Conservation (phyloP, 2,329 filamentous ascomycete species). For the Aspergillus sojae region DNA sequence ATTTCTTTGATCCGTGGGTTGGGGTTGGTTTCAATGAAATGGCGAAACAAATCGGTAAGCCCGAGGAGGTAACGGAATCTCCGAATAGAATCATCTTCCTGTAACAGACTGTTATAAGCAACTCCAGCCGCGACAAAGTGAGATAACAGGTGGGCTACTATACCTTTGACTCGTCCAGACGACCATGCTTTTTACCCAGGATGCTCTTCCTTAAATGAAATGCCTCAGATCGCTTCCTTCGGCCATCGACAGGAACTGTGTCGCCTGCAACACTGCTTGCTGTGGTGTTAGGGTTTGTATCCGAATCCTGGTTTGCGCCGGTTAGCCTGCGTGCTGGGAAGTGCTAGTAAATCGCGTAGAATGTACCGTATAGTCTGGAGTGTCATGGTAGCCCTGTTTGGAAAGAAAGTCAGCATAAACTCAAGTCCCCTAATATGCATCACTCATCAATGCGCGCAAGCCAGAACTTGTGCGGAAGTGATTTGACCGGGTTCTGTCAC, state of each 20-base stretch:
- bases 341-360: neutral
- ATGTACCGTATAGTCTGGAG: conserved; percentile 63
- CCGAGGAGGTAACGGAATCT: conserved; percentile 94
- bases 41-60: conserved; percentile 93
- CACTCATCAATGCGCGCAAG: neutral
- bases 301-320: conserved; percentile 57
- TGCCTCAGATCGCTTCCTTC: conserved; percentile 82
- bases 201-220: conserved; percentile 89
- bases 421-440: conserved; percentile 7
- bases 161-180: conserved; percentile 90
- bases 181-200: conserved; percentile 92
- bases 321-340: neutral
- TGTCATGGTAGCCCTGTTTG: conserved; percentile 56
- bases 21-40: conserved; percentile 97
- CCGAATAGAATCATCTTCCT: conserved; percentile 94
- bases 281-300: conserved; percentile 67
- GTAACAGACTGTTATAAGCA: conserved; percentile 18
- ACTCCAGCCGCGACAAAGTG: neutral
- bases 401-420: conserved; percentile 13
- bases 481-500: conserved; percentile 17
- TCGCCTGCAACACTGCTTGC: conserved; percentile 88
- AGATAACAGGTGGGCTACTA: conserved; percentile 15
- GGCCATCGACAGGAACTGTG: conserved; percentile 66
- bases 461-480: neutral
- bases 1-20: conserved; percentile 93